Conservation (phyloP, 2,329 filamentous ascomycete genomes). For the Fusarium zealandicum region DNA sequence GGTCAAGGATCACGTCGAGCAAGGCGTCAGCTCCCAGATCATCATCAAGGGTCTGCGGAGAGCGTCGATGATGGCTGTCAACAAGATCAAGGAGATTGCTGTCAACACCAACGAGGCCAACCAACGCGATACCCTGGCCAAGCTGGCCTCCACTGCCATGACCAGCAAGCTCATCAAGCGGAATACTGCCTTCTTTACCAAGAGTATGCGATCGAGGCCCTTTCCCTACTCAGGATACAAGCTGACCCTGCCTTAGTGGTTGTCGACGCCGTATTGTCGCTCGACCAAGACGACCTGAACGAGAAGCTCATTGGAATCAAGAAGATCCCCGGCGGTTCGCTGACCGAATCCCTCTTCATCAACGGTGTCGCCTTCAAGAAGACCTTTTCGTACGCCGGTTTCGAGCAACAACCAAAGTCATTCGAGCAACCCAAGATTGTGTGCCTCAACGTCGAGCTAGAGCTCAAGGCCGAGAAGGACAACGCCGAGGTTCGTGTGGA, state of each 20-base stretch:
- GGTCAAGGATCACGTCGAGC: slow-evolving; percentile 93
- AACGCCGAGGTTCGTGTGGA: slow-evolving; percentile 98
- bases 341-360: slow-evolving; percentile 95
- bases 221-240: background rate
- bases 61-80: slow-evolving; percentile 89
- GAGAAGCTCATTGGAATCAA: slow-evolving; percentile 98
- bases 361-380: slow-evolving; percentile 99
- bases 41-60: slow-evolving; percentile 96
- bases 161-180: slow-evolving; percentile 99
- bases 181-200: slow-evolving; percentile 96
- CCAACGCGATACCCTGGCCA: slow-evolving; percentile 85
- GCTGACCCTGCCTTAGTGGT: slow-evolving; percentile 73
- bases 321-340: slow-evolving; percentile 94
- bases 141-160: slow-evolving; percentile 95
- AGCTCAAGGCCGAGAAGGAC: slow-evolving; percentile 99
- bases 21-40: slow-evolving; percentile 95
- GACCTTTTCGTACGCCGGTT: slow-evolving; percentile 98
- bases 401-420: slow-evolving; percentile 97
- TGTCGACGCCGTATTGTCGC: slow-evolving; percentile 91
- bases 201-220: slow-evolving; percentile 67
- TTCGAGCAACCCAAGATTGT: slow-evolving; percentile 96
- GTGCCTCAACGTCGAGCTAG: slow-evolving; percentile 95
- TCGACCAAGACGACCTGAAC: slow-evolving; percentile 97
- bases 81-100: slow-evolving; percentile 98
- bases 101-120: slow-evolving; percentile 83